Evolutionary conservation across 2,329 filamentous ascomycete species (phyloP).

Genomic region (Pyrenochaeta sp.): DNA sequence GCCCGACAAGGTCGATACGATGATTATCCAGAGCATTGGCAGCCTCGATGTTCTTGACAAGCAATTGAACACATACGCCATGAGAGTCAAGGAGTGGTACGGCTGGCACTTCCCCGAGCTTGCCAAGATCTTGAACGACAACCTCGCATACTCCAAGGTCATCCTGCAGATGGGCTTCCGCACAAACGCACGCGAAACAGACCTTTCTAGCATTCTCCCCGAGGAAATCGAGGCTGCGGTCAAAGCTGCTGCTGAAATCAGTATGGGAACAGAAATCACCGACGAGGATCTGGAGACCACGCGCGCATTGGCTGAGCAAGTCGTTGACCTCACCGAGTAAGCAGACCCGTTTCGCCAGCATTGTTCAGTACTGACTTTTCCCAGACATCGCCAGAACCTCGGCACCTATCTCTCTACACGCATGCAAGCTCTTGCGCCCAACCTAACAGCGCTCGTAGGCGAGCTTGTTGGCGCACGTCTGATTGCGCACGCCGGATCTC

Average conservation of each 20-base stretch:
- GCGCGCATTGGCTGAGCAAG: conserved; percentile 87
- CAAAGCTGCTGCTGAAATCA: conserved; percentile 93
- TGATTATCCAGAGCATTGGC: conserved; percentile 96
- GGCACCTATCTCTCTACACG: conserved; percentile 88
- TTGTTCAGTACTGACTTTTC: conserved; percentile 2
- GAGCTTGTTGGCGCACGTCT: conserved; percentile 93
- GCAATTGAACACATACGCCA: conserved; percentile 97
- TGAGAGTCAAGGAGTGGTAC: conserved; percentile 99
- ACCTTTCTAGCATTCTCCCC: conserved; percentile 82
- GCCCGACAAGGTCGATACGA: conserved; percentile 97
- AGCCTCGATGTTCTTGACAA: conserved; percentile 96
- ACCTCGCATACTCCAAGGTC: conserved; percentile 78
- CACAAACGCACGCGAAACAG: conserved; percentile 74
- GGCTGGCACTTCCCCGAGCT: conserved; percentile 99
- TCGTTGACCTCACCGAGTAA: conserved; percentile 89
- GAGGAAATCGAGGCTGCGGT: conserved; percentile 93
- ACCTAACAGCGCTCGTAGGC: conserved; percentile 90
- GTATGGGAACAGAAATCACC: conserved; percentile 98
- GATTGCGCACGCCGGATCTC: conserved; percentile 91
- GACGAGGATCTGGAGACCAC: conserved; percentile 94
- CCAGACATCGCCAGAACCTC: conserved; percentile 73
- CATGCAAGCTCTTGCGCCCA: conserved; percentile 97
- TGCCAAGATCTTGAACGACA: conserved; percentile 90
- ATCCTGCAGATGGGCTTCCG: conserved; percentile 91
- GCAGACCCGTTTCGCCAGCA: not conserved